phyloP scores from a whole-genome alignment of 768 basidiomycete genomes.

The Psilocybe cubensis region DNA sequence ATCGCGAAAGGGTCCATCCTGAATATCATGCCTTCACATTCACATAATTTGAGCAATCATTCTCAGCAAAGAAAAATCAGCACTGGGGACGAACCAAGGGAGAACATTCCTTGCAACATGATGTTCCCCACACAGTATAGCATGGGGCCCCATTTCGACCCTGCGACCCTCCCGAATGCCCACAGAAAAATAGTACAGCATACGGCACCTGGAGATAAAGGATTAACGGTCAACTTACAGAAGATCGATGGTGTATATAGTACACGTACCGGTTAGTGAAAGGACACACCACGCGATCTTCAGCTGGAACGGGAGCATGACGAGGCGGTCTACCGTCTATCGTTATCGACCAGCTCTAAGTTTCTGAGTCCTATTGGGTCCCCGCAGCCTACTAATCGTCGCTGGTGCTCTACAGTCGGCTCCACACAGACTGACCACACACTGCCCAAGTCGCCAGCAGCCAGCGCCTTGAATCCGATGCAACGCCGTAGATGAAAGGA shows the following conservation, averaged over 20 bases:
- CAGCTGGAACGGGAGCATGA: slow-evolving; percentile 59
- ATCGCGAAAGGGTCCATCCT: slow-evolving; percentile 63
- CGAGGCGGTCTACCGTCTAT: background rate
- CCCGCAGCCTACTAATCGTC: background rate
- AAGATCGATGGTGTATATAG: slow-evolving; percentile 1
- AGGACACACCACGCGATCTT: slow-evolving; percentile 63
- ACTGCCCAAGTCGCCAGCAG: background rate
- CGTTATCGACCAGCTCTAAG: too few species aligned
- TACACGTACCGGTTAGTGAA: slow-evolving; percentile 51
- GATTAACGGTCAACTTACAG: background rate
- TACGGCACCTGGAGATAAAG: slow-evolving; percentile 43
- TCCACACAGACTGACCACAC: background rate
- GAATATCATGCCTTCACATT: slow-evolving; percentile 63
- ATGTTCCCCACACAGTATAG: slow-evolving; percentile 54
- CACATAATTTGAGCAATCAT: background rate
- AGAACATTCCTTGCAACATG: slow-evolving; percentile 58
- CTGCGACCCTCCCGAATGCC: slow-evolving; percentile 46
- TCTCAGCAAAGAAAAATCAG: background rate
- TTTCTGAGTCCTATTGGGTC: background rate
- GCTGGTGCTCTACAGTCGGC: background rate
- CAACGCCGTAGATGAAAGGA: background rate
- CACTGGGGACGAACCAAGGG: slow-evolving; percentile 49
- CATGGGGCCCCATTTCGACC: slow-evolving; percentile 51
- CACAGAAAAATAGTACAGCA: slow-evolving; percentile 52
- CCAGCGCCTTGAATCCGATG: background rate